phyloP scores from a whole-genome alignment of 2,329 filamentous ascomycete genomes.

The Ophiostoma quercus region DNA sequence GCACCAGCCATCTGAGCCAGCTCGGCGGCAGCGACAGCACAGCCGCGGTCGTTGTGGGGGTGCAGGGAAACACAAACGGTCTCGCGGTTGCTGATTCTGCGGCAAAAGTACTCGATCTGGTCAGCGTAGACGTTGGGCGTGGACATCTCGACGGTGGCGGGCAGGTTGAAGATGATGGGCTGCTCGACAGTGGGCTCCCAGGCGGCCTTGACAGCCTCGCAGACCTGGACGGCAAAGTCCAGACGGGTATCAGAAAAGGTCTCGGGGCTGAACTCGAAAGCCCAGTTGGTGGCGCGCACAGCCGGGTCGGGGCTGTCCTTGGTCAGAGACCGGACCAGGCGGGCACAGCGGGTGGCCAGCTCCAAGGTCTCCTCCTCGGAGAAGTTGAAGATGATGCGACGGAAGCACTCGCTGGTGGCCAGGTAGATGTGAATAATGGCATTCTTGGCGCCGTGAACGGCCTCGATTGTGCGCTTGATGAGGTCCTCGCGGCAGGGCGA shows the following conservation, averaged over 20 bases:
- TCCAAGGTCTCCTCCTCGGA: slow-evolving; percentile 74
- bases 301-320: slow-evolving; percentile 64
- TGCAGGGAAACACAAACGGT: slow-evolving; percentile 87
- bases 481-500: slow-evolving; percentile 88
- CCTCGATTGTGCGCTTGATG: slow-evolving; percentile 83
- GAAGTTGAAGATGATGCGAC: slow-evolving; percentile 83
- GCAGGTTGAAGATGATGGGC: slow-evolving; percentile 93
- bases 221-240: slow-evolving; percentile 76
- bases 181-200: slow-evolving; percentile 78
- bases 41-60: slow-evolving; percentile 91
- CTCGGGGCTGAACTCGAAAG: slow-evolving; percentile 79
- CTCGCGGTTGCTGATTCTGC: slow-evolving; percentile 74
- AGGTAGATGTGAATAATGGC: slow-evolving; percentile 94
- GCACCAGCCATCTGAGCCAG: slow-evolving; percentile 94
- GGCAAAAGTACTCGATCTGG: slow-evolving; percentile 93
- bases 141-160: slow-evolving; percentile 89
- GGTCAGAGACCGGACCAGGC: slow-evolving; percentile 81
- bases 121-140: slow-evolving; percentile 96
- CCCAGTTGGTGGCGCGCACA: slow-evolving; percentile 59
- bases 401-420: slow-evolving; percentile 93
- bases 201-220: slow-evolving; percentile 87
- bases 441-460: slow-evolving; percentile 83
- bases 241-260: slow-evolving; percentile 85
- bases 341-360: slow-evolving; percentile 78
- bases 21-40: slow-evolving; percentile 82